Conservation (phyloP, 1,284 basidiomycete species). For the Ceratobasidium sp. region DNA sequence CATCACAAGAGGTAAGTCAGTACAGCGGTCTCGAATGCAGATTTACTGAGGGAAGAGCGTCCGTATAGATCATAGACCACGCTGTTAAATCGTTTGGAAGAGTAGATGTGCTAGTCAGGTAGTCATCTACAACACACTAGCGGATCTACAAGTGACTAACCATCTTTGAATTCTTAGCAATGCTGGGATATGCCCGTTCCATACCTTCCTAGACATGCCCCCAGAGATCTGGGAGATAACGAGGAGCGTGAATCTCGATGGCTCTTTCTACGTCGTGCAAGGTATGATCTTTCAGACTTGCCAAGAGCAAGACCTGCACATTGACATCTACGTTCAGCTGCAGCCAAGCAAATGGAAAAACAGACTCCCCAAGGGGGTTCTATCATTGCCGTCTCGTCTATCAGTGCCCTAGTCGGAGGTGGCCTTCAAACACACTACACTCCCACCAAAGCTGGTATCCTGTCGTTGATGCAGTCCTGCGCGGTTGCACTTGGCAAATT, state of each 20-base stretch:
- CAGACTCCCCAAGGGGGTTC: constrained; percentile 77
- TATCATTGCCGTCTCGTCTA: constrained; percentile 80
- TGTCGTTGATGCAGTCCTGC: constrained; percentile 85
- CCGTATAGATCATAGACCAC: constrained; percentile 66
- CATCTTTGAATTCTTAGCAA: constrained; percentile 69
- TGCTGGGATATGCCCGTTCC: constrained; percentile 84
- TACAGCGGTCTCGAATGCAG: background rate
- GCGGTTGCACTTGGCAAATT: constrained; percentile 80
- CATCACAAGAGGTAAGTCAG: constrained; percentile 64
- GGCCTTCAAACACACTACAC: constrained; percentile 82
- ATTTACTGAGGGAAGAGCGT: background rate
- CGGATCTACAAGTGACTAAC: background rate
- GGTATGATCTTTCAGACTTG: constrained; percentile 54
- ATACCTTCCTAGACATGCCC: constrained; percentile 81
- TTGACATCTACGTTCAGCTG: constrained; percentile 58
- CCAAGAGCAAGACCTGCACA: background rate
- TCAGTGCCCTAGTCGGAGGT: constrained; percentile 82
- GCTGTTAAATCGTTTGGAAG: constrained; percentile 70
- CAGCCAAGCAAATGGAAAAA: constrained; percentile 79
- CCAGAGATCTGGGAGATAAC: constrained; percentile 74
- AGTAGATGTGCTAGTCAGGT: constrained; percentile 66
- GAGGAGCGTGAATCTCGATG: constrained; percentile 79
- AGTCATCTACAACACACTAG: constrained; percentile 54
- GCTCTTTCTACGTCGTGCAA: constrained; percentile 80
- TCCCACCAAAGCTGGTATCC: constrained; percentile 82